Evolutionary conservation across 805 yeast genomes (phyloP).

Genomic region (Candida succiphila): DNA sequence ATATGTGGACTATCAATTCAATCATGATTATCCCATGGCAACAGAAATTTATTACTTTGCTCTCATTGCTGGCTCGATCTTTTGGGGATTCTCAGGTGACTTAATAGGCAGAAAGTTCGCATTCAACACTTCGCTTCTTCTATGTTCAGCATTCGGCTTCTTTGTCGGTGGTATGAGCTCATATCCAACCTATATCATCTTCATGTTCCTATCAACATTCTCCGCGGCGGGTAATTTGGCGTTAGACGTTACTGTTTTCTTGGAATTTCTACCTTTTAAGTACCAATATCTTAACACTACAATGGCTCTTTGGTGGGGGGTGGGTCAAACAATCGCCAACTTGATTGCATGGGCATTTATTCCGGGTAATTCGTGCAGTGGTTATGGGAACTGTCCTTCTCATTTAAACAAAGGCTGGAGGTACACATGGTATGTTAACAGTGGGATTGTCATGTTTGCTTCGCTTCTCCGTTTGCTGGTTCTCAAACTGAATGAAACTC

Average conservation of each 20-base stretch:
- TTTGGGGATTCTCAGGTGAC: conserved; percentile 50
- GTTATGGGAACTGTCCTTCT: conserved; percentile 33
- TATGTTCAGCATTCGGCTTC: conserved; percentile 41
- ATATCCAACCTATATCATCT: conserved; percentile 39
- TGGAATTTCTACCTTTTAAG: conserved; percentile 42
- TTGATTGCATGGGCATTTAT: conserved; percentile 48
- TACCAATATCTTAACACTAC: conserved; percentile 42
- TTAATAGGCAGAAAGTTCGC: conserved; percentile 43
- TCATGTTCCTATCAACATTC: conserved; percentile 33
- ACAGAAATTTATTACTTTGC: conserved; percentile 41
- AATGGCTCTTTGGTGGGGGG: conserved; percentile 54
- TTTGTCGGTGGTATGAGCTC: conserved; percentile 42
- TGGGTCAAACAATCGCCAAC: conserved; percentile 47
- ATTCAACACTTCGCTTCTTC: conserved; percentile 37
- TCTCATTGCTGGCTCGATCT: conserved; percentile 39
- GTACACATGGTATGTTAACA: conserved; percentile 43
- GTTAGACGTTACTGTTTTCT: conserved; percentile 40
- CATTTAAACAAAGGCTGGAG: conserved; percentile 51
- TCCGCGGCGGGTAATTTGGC: conserved; percentile 52
- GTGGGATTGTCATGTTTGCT: conserved; percentile 39
- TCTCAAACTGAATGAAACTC: conserved; percentile 40
- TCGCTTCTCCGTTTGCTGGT: conserved; percentile 38
- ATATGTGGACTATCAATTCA: conserved; percentile 38
- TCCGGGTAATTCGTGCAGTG: conserved; percentile 37
- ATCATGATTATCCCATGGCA: conserved; percentile 31